Base-by-base conservation (phyloP, 192 early-diverging fungal genomes). In the Gaertneriomyces semiglobifer region DNA sequence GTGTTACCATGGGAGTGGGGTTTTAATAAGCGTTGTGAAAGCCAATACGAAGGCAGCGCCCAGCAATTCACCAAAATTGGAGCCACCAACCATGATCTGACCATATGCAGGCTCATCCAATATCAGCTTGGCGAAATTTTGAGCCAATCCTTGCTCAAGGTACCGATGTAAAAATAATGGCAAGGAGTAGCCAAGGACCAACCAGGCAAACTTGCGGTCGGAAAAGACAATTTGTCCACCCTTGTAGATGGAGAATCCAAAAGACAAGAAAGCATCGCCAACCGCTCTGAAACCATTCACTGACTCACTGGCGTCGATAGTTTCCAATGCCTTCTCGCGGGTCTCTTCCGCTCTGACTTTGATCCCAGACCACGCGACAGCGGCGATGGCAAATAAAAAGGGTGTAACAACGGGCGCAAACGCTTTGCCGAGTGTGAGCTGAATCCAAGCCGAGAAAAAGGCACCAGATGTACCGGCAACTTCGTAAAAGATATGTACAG, bases 1-100 rank as follows among this genome's bases (percentile, higher is more conserved):
- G 16, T 19, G 5, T 18, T 16, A 58, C 68, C 58, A 75, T 0
- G 84, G 84, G 7, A 85, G 62, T 14, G 84, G 84, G 25, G 82
- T 84, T 66, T 76, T 73, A 69, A 85, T 46, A 60, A 41, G 62
- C 33, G 55, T 66, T 58, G 77, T 75, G 62, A 84, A 80, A 59
- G 75, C 58, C 16, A 83, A 71, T 5, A 83, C 81, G 41, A 79
- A 73, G 51, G 78, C 53, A 16, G 81, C 83, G 44, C 83, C 81
- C 63, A 67, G 60, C 5, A 83, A 59, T 58, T 86, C 84, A 53
- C 84, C 84, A 79, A 86, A 86, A 58, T 86, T 86, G 69, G 82
- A 84, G 16, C 80, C 82, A 25, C 77, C 82, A 33, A 78, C 66
- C 62, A 86, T 71, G 58, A 86, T 74, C 54, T 69, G 64, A n/a